Base-by-base conservation (phyloP, 2,329 filamentous ascomycete genomes). In the Tolypocladium guangdongense region DNA sequence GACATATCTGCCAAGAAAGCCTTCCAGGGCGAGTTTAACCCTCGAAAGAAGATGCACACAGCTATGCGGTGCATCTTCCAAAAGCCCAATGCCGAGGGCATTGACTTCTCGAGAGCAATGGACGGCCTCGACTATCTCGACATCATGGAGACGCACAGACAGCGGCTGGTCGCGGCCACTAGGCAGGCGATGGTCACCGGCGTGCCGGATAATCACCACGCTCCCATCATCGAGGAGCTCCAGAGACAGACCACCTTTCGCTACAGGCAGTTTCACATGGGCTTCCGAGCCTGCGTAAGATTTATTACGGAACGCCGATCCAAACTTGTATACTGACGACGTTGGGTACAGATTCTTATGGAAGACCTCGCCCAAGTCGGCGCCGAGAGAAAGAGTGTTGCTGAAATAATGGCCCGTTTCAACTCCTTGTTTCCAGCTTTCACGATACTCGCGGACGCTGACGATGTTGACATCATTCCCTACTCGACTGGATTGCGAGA, bases 341-440 rank as follows among this genome's bases (percentile, higher is more conserved):
- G 20, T n/a, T 14, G 8, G 52, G 33, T 22, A 6, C n/a, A 69
- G 67, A 57, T 64, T 20, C 58, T 69, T 11, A 58, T 67, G 50
- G 46, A 62, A 4, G 56, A 61, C 30, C 51, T 66, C 35, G 56
- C 51, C 11, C 54, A 54, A 20, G 53, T 54, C 22, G 35, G 43
- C 22, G 38, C 55, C 2, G 18, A 38, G 20, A 52, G 51, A 50
- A 58, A 59, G 30, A 54, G 60, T 16, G 41, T 49, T 3, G 52
- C 58, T 7, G 55, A 59, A 16, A 59, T 68, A 36, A 65, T 71
- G 67, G 68, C 66, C 24, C 59, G 61, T 7, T 57, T 71, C 27
- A 71, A 72, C 49, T 62, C 69, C 7, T 56, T 72, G 22, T 68
- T 71, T 36, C 66, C 69, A 1, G 54, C 67, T 1, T 52, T 57